A percentile compares a stretch with the other conserved stretches of the same genome.
Evolutionary conservation across 768 basidiomycete species (phyloP).

Genomic region (Exidia glandulosa): DNA sequence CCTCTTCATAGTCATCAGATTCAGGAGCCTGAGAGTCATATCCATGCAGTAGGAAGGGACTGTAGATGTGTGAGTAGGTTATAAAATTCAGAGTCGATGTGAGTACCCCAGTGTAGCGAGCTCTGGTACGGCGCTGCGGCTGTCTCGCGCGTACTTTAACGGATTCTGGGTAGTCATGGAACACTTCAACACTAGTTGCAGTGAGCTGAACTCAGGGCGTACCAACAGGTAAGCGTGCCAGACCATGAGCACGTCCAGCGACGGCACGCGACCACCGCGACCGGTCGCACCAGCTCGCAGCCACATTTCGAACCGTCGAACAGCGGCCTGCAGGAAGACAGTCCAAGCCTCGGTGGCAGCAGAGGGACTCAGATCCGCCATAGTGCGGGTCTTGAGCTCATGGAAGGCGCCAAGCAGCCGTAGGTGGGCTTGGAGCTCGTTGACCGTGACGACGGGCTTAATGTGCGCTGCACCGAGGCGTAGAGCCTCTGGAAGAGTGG

Average conservation of each 20-base stretch:
- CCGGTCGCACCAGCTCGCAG: neutral
- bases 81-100: neutral
- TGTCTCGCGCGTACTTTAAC: neutral
- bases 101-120: neutral
- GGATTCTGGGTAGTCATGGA: neutral
- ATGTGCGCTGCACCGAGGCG: neutral
- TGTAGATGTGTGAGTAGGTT: neutral
- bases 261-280: neutral
- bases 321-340: slow-evolving; percentile 4
- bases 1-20: neutral
- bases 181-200: neutral
- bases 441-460: slow-evolving; percentile 5
- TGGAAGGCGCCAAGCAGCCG: slow-evolving; percentile 7
- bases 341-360: no score
- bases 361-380: no score
- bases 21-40: neutral
- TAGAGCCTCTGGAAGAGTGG: neutral
- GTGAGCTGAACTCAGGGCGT: neutral
- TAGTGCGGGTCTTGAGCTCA: slow-evolving; percentile 2
- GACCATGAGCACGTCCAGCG: slow-evolving; percentile 11
- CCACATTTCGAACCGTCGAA: slow-evolving; percentile 6
- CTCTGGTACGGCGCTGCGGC: neutral
- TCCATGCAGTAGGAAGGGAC: neutral
- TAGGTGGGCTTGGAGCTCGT: slow-evolving; percentile 6
- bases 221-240: slow-evolving; percentile 12